A percentile compares a stretch with the other conserved stretches of the same genome.
These are phyloP conservation scores for Rubia yunnanensis DNA, from an alignment of 257 asterid species.

Conservation along the genomic window DNA sequence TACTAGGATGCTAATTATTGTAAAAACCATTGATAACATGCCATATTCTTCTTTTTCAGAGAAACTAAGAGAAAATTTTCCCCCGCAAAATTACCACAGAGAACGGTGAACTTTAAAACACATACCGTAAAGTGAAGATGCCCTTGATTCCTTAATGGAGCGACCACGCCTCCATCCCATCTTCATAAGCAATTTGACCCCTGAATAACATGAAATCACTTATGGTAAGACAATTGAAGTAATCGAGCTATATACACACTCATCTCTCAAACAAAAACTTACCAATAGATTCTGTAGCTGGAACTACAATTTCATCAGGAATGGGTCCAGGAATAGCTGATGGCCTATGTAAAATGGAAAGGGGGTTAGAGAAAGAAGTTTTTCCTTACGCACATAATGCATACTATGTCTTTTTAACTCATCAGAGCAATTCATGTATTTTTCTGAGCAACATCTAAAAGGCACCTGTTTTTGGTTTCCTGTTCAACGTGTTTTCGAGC, in stretches of 20 bases:
- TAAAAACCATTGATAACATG: too few species aligned
- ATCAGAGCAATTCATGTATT: not conserved
- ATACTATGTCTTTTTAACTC: not conserved
- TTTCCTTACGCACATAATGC: not conserved
- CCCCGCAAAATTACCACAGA: not conserved
- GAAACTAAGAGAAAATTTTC: slow-evolving; percentile 6
- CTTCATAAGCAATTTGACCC: slow-evolving; percentile 75
- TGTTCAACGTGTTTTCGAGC: slow-evolving; percentile 84
- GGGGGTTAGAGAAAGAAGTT: slow-evolving; percentile 7
- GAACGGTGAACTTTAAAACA: not conserved
- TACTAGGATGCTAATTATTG: not conserved
- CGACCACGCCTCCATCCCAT: slow-evolving; percentile 99
- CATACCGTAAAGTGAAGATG: slow-evolving; percentile 55
- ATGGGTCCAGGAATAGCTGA: slow-evolving; percentile 92
- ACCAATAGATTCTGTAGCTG: slow-evolving; percentile 84
- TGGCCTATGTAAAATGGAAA: slow-evolving; percentile 40
- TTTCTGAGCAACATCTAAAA: slow-evolving; percentile 10
- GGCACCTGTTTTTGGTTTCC: slow-evolving; percentile 78
- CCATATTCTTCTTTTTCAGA: not conserved
- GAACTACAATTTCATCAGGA: slow-evolving; percentile 82
- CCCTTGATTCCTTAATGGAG: slow-evolving; percentile 58
- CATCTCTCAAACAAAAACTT: slow-evolving; percentile 16
- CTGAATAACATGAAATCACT: slow-evolving; percentile 30
- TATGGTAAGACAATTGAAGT: not conserved
- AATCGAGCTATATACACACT: slow-evolving; percentile 4